Conservation (phyloP, 768 basidiomycete genomes). For the Hypholoma fasciculare region DNA sequence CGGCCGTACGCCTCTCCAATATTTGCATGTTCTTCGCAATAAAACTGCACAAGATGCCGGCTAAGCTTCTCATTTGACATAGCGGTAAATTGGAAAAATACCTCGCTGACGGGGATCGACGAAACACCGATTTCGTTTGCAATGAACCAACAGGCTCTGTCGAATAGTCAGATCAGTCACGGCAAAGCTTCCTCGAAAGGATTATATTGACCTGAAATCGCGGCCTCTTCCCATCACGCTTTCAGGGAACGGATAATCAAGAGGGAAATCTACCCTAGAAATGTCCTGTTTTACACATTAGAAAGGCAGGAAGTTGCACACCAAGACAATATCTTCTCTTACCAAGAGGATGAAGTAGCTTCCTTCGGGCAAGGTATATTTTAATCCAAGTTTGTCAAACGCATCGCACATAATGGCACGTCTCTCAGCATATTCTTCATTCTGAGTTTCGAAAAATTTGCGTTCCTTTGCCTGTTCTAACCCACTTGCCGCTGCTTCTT, state of each 20-base stretch:
- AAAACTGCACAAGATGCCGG: constrained; percentile 61
- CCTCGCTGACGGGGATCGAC: constrained; percentile 94
- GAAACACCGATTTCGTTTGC: constrained; percentile 89
- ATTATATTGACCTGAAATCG: constrained; percentile 69
- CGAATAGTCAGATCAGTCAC: neutral
- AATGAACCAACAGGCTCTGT: constrained; percentile 93
- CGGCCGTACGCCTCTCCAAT: constrained; percentile 88
- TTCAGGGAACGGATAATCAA: constrained; percentile 80
- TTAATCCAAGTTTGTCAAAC: constrained; percentile 83
- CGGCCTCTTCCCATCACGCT: constrained; percentile 76
- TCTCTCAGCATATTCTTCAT: constrained; percentile 77
- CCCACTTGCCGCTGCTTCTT: constrained; percentile 91
- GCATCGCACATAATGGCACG: constrained; percentile 70
- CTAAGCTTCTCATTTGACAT: constrained; percentile 7
- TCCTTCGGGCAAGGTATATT: constrained; percentile 88
- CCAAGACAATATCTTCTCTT: constrained; percentile 20
- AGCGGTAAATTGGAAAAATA: constrained; percentile 33
- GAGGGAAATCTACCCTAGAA: constrained; percentile 74
- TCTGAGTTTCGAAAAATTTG: constrained; percentile 77
- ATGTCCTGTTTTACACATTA: constrained; percentile 51
- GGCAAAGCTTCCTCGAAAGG: neutral
- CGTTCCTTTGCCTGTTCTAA: constrained; percentile 76
- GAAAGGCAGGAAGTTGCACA: neutral
- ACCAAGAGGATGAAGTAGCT: constrained; percentile 90
- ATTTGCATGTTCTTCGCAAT: constrained; percentile 80